Percentiles rank a stretch among this genome's conserved stretches.
Conservation (phyloP, 345 rosid genomes). For the Balakata baccata region DNA sequence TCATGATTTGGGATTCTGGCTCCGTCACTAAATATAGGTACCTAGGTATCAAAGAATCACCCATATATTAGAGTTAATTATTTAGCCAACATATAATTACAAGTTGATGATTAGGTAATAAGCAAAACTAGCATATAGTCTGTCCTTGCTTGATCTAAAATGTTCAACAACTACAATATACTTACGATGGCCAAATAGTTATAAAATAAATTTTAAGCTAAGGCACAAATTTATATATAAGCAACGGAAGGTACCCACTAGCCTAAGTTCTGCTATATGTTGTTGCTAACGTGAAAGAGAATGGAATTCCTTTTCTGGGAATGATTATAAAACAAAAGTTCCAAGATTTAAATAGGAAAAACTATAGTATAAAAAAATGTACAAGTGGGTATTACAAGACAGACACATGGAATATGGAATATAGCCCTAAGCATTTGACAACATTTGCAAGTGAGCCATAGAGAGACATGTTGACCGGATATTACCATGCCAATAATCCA, state of each 20-base stretch:
- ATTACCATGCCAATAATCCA: slow-evolving; percentile 19
- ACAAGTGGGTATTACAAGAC: slow-evolving; percentile 48
- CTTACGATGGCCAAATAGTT: not conserved
- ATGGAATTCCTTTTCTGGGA: slow-evolving; percentile 1
- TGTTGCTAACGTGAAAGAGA: slow-evolving; percentile 21
- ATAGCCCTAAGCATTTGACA: slow-evolving; percentile 51
- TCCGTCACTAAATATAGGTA: too few species aligned
- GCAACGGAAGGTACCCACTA: not conserved
- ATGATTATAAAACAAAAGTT: not conserved
- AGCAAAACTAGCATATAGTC: slow-evolving; percentile 19
- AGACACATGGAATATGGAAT: slow-evolving; percentile 90
- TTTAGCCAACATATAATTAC: not conserved
- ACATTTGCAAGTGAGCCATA: slow-evolving; percentile 36
- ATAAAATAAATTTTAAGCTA: not conserved
- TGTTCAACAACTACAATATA: not conserved
- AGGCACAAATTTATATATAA: not conserved
- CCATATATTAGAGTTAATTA: not conserved
- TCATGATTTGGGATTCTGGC: too few species aligned
- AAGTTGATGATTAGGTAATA: slow-evolving; percentile 14
- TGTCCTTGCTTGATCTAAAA: slow-evolving; percentile 29
- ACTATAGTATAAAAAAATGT: not conserved
- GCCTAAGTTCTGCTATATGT: slow-evolving; percentile 6
- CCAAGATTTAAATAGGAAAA: not conserved
- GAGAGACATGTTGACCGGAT: slow-evolving; percentile 62
- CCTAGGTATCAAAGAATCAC: not conserved